Evolutionary conservation across 768 basidiomycete genomes (phyloP), one percentile per base, ranked within the genome.

Genomic region (Gloeophyllum trabeum): DNA sequence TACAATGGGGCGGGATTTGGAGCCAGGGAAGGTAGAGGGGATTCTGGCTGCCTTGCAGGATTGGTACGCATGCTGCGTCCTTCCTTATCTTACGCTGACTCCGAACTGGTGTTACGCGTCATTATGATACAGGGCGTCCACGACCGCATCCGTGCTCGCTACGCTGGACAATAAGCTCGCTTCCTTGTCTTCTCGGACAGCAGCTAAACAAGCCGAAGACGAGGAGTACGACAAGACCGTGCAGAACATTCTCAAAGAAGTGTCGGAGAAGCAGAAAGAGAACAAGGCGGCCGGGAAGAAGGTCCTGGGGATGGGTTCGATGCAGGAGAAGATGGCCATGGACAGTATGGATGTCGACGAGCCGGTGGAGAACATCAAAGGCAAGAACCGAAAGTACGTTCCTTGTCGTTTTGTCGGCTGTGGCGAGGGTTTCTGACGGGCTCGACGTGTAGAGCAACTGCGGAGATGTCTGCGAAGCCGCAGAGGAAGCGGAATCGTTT

Each of bases 1-100:
- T 54, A 88, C 85, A 0, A 81, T 92, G 70, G 94, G 94, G 0
- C 64, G 94, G 42, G 94, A 99, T 61, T 65, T 98, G n/a, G 81
- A 81, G 40, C 81, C 83, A 1, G 79, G 76, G 6, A 76, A 76
- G 52, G 56, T 84, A 19, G 75, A 80, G 46, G 61, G 61, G 18
- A 57, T 90, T 2, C 59, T 87, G 34, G 61, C 62, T 1, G 76
- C 83, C 0, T 62, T 89, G 36, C 65, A 76, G 45, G 68, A 76
- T 46, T 89, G 86, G 84, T 82, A 36, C 45, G 76, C 58, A 20
- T 28, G 35, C 21, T 23, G 24, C 5, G 36, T 3, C 24, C 25
- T 14, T 26, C 28, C 21, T 19, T 45, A 1, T 23, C 6, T 4
- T 20, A 39, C 5, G n/a, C 36, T 46, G 30, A 49, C 43, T 22